Evolutionary conservation across 106 monocot genomes (phyloP).

Genomic region (Allium cepa): DNA sequence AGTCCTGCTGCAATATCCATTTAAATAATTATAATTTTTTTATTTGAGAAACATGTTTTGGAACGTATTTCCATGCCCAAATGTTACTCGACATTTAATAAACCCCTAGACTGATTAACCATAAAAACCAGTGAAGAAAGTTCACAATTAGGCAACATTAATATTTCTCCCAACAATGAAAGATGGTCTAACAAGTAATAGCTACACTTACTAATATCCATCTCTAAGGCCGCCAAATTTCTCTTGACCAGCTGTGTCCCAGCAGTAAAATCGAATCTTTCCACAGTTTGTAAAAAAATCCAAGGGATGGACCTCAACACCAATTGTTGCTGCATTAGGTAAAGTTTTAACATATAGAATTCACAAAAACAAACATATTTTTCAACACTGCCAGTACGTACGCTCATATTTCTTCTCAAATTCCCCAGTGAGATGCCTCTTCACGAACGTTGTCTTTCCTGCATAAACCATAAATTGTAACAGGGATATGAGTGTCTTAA

Average conservation of each 20-base stretch:
- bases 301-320: slow-evolving; percentile 69
- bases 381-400: neutral
- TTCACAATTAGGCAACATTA: too few species aligned
- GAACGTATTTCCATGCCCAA: too few species aligned
- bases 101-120: too few species aligned
- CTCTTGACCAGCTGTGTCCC: slow-evolving; percentile 74
- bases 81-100: too few species aligned
- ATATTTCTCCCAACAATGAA: too few species aligned
- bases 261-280: slow-evolving; percentile 61
- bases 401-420: slow-evolving; percentile 30
- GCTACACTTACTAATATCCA: slow-evolving; percentile 55
- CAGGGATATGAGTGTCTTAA: too few species aligned
- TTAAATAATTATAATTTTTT: too few species aligned
- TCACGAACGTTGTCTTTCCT: slow-evolving; percentile 20
- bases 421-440: slow-evolving; percentile 21
- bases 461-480: neutral
- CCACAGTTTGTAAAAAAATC: slow-evolving; percentile 64
- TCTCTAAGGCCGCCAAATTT: slow-evolving; percentile 71
- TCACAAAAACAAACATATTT: neutral
- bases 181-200: too few species aligned
- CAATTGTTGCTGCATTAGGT: slow-evolving; percentile 44
- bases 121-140: too few species aligned
- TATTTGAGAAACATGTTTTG: too few species aligned
- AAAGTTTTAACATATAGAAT: neutral
- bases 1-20: too few species aligned